Evolutionary conservation across 345 rosid genomes (phyloP).

Genomic region (Cochlearia excelsa): DNA sequence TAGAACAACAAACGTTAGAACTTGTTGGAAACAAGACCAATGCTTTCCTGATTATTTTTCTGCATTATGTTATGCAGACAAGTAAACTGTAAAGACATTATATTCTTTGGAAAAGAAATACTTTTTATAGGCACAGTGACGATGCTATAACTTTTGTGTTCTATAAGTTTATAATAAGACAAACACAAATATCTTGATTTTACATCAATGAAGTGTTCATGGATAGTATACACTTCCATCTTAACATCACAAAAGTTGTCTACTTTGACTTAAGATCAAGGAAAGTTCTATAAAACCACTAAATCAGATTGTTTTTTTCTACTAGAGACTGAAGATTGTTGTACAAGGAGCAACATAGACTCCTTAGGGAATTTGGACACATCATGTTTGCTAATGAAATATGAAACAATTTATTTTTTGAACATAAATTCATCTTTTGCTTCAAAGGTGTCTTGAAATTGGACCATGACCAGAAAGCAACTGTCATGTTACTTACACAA

Average conservation of each 20-base stretch:
- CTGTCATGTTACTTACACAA: no score
- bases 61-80: slow-evolving; percentile 15
- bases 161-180: background rate
- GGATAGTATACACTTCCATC: background rate
- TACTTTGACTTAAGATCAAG: slow-evolving; percentile 29
- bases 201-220: slow-evolving; percentile 27
- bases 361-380: no score
- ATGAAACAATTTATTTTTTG: no score
- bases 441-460: no score
- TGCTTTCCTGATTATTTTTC: slow-evolving; percentile 24
- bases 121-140: slow-evolving; percentile 6
- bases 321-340: no score
- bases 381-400: no score
- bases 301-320: no score
- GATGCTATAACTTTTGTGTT: background rate
- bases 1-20: slow-evolving; percentile 22
- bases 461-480: no score
- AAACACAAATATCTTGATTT: slow-evolving; percentile 19
- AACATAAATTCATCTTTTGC: no score
- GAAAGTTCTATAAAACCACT: slow-evolving; percentile 13
- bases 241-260: slow-evolving; percentile 22
- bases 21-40: background rate
- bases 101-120: background rate
- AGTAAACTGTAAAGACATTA: slow-evolving; percentile 10
- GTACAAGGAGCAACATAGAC: no score